These are phyloP conservation scores for Setaria italica DNA, from an alignment of 202 grass and related monocot species.

Conservation along the genomic window DNA sequence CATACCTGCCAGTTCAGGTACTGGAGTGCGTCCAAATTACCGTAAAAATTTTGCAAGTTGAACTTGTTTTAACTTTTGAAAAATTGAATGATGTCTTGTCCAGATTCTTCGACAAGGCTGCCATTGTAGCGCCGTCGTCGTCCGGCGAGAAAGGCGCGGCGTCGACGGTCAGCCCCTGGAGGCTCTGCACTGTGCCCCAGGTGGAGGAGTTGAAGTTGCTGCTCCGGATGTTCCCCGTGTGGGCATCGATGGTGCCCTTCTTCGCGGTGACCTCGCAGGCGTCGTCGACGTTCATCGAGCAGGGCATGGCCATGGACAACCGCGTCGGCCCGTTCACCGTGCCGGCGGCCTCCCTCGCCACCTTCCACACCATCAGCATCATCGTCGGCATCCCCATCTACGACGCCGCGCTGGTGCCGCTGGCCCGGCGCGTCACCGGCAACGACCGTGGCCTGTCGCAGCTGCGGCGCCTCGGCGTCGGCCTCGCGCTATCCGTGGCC, in stretches of 20 bases:
- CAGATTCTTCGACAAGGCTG: background rate
- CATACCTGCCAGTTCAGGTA: conserved; percentile 46
- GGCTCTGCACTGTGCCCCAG: conserved; percentile 46
- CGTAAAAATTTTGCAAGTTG: too few relatives aligned
- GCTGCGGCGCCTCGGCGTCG: conserved; percentile 52
- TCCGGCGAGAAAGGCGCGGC: background rate
- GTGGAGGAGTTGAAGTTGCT: conserved; percentile 57
- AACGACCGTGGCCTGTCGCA: conserved; percentile 49
- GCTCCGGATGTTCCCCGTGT: conserved; percentile 46
- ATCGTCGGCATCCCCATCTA: conserved; percentile 49
- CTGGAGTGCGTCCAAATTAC: background rate
- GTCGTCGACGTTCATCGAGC: conserved; percentile 56
- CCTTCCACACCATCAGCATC: conserved; percentile 42
- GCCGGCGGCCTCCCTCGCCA: conserved; percentile 50
- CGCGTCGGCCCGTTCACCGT: conserved; percentile 17
- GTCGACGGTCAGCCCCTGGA: conserved; percentile 35
- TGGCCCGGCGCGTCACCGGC: conserved; percentile 34
- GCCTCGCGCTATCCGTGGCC: conserved; percentile 33
- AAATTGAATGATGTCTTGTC: too few relatives aligned
- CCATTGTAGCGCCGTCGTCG: background rate
- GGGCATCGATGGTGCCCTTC: conserved; percentile 40
- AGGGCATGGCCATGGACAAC: conserved; percentile 48
- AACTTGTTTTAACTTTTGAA: too few relatives aligned
- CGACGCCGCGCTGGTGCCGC: conserved; percentile 32
- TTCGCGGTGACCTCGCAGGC: conserved; percentile 33